phyloP scores from a whole-genome alignment of 2,329 filamentous ascomycete genomes.

The Phaeosphaeria sp. region DNA sequence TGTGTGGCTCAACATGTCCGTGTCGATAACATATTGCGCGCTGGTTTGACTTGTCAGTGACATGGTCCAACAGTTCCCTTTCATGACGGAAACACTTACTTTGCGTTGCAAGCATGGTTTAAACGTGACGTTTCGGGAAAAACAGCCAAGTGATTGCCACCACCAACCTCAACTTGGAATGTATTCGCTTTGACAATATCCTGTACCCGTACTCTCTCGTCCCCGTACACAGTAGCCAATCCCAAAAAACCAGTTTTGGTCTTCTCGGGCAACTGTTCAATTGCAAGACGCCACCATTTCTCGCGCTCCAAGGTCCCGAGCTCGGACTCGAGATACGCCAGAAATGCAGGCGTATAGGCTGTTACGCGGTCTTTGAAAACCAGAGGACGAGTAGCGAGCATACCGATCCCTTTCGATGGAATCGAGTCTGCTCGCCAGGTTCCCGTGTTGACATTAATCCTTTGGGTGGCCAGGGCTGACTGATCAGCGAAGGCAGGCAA shows the following conservation, averaged over 20 bases:
- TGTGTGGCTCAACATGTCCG: constrained; percentile 46
- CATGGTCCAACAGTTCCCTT: neutral
- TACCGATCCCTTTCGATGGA: constrained; percentile 40
- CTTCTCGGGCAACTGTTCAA: constrained; percentile 31
- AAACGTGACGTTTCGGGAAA: constrained; percentile 51
- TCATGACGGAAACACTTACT: constrained; percentile 23
- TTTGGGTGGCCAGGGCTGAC: constrained; percentile 4
- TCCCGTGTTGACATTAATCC: constrained; percentile 27
- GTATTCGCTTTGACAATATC: constrained; percentile 47
- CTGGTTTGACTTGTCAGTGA: constrained; percentile 17
- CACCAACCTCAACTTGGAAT: constrained; percentile 37
- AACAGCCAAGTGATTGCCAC: constrained; percentile 40
- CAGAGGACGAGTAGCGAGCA: constrained; percentile 33
- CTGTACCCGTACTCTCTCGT: constrained; percentile 33
- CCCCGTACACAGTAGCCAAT: constrained; percentile 36
- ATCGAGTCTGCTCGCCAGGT: constrained; percentile 30
- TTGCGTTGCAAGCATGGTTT: constrained; percentile 52
- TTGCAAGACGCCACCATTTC: constrained; percentile 30
- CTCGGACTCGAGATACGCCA: constrained; percentile 39
- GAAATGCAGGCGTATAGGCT: constrained; percentile 38
- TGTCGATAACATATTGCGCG: constrained; percentile 51
- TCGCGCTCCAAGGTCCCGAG: constrained; percentile 38
- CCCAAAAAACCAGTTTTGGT: constrained; percentile 25
- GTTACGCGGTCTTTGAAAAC: constrained; percentile 33
- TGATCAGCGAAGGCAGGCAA: constrained; percentile 34